A percentile compares a stretch with the other conserved stretches of the same genome.
phyloP scores from a whole-genome alignment of 345 rosid species.

The Sisymbrium irio region DNA sequence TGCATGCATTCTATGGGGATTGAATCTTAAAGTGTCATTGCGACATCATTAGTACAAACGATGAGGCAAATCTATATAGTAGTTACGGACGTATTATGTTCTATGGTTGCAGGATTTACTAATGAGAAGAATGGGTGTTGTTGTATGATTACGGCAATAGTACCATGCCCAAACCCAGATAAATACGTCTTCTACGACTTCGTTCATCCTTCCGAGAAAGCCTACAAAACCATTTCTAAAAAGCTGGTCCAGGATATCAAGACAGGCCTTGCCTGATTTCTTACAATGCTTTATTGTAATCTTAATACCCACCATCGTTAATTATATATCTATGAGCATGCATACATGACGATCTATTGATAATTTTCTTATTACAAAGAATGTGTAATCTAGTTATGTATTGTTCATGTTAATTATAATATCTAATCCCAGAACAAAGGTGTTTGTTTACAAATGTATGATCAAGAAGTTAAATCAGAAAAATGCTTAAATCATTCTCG shows the following conservation, averaged over 20 bases:
- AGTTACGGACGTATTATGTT: background rate
- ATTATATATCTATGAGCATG: background rate
- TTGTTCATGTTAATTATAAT: constrained; percentile 2
- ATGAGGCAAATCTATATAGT: background rate
- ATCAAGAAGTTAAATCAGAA: background rate
- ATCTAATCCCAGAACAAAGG: background rate
- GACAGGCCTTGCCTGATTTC: constrained; percentile 27
- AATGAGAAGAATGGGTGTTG: constrained; percentile 30
- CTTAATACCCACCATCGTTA: background rate
- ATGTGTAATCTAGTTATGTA: constrained; percentile 12
- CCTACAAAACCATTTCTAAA: constrained; percentile 38
- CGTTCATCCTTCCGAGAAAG: constrained; percentile 65
- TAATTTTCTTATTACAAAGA: background rate
- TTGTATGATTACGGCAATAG: constrained; percentile 18
- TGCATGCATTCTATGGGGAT: too few species aligned
- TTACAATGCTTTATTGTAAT: background rate
- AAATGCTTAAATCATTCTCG: background rate
- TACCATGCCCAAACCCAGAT: constrained; percentile 41
- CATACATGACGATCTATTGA: constrained; percentile 7
- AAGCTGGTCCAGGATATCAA: constrained; percentile 34
- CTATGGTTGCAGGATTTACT: constrained; percentile 25
- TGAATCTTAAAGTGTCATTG: too few species aligned
- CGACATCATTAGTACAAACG: background rate
- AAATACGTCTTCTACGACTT: constrained; percentile 61
- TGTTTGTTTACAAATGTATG: constrained; percentile 14